phyloP scores from a whole-genome alignment of 2,329 filamentous ascomycete genomes.

The Penicillium sp. region DNA sequence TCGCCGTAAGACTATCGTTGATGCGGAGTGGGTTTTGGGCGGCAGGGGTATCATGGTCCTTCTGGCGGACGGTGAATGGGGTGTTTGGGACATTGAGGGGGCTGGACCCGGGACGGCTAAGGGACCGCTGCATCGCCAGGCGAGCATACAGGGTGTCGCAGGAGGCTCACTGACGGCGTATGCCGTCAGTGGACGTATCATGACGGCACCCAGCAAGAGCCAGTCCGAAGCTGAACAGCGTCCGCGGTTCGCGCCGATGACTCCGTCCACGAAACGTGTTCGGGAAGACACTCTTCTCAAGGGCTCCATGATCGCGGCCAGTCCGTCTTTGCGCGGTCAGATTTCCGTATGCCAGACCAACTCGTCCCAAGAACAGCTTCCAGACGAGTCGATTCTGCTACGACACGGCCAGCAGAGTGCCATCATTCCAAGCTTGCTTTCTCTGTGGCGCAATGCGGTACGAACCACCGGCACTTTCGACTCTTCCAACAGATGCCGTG shows the following conservation, averaged over 20 bases:
- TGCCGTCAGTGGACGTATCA: conserved; percentile 40
- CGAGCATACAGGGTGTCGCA: conserved; percentile 37
- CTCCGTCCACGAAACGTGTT: conserved; percentile 45
- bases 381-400: conserved; percentile 44
- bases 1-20: conserved; percentile 41
- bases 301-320: conserved; percentile 28
- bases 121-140: conserved; percentile 37
- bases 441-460: conserved; percentile 42
- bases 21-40: conserved; percentile 44
- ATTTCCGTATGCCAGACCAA: conserved; percentile 40
- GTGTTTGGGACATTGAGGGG: conserved; percentile 47
- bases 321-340: conserved; percentile 36
- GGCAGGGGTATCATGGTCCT: conserved; percentile 44
- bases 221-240: conserved; percentile 29
- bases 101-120: conserved; percentile 39
- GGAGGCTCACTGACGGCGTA: conserved; percentile 41
- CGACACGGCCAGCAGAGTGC: conserved; percentile 41
- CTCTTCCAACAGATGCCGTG: conserved; percentile 36
- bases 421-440: conserved; percentile 41
- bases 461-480: conserved; percentile 38
- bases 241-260: conserved; percentile 43
- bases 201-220: conserved; percentile 25
- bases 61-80: conserved; percentile 46
- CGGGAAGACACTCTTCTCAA: conserved; percentile 44
- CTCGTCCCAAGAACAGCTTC: conserved; percentile 30